phyloP scores from a whole-genome alignment of 257 asterid species.

The Solanum chiquidenum region DNA sequence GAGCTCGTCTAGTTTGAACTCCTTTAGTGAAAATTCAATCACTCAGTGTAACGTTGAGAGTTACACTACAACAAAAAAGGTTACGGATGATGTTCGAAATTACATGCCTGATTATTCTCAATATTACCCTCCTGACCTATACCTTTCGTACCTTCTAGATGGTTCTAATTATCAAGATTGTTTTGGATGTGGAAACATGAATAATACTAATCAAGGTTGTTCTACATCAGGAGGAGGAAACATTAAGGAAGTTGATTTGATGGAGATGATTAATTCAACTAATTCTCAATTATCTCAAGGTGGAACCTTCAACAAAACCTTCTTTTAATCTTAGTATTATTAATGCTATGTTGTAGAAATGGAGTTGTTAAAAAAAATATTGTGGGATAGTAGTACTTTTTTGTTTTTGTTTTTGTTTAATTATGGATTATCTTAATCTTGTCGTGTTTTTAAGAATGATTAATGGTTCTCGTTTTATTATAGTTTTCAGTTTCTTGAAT shows the following conservation, averaged over 20 bases:
- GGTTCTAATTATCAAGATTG: background rate
- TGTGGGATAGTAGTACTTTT: background rate
- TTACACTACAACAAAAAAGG: background rate
- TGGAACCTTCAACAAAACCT: background rate
- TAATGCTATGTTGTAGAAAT: background rate
- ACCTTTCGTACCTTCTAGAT: conserved; percentile 9
- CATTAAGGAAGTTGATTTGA: conserved; percentile 13
- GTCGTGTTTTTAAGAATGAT: background rate
- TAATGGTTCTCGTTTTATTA: background rate
- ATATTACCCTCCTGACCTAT: conserved; percentile 12
- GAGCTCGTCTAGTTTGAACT: background rate
- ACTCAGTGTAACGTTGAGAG: background rate
- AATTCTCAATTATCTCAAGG: conserved; percentile 6
- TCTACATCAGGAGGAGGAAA: background rate
- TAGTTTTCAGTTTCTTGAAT: conserved; percentile 8
- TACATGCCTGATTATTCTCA: background rate
- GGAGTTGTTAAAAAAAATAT: background rate
- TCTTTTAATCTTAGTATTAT: background rate
- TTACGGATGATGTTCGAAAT: background rate
- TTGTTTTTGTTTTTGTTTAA: background rate
- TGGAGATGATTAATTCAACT: conserved; percentile 14
- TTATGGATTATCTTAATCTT: background rate
- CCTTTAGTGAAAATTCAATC: background rate
- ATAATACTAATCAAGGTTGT: background rate
- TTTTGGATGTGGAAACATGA: background rate